Evolutionary conservation across 345 rosid species (phyloP), one percentile per base, ranked within the genome.

Genomic region (Salix koriyanagi): DNA sequence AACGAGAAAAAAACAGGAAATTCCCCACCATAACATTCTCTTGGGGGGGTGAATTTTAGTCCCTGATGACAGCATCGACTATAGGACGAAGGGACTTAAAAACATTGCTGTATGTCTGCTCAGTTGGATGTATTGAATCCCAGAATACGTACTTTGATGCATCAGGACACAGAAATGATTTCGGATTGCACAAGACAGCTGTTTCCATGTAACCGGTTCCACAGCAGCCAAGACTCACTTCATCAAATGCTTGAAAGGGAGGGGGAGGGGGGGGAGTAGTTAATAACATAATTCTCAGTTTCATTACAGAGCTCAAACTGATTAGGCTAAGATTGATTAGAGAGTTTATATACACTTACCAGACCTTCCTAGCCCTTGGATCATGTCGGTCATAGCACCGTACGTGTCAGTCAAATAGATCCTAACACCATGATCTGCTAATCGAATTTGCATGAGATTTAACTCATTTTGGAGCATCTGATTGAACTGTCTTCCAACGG

Each of bases 71-170:
- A 3, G 14, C 19, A 75, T 91, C 90, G 23, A 88, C 5, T 19
- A 61, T 3, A 21, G 82, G 85, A 73, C 80, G 93, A 69, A 58
- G 23, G 7, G 81, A 61, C 50, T 48, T 78, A 69, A 89, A 84
- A 16, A 90, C 0, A 18, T 72, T 75, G 71, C 70, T 60, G 52
- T 90, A 94, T 4, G 90, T 66, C 77, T 72, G 81, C 76, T 92
- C 91, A 1, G 91, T 89, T 73, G 98, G 98, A 74, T 94, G 98
- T 52, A 94, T 86, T 2, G 98, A 85, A 80, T 94, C 98, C 82
- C 91, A 94, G 67, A 94, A 94, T 12, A 91, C 89, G 80, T 88
- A 92, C 42, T 85, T 88, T 6, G 96, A 90, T 4, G 91, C 87
- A 77, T 94, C 90, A 2, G 85, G 39, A 75, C 98, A 91, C 61